Base-by-base conservation (phyloP, 192 early-diverging fungal genomes). In the Paraglomus occultum region DNA sequence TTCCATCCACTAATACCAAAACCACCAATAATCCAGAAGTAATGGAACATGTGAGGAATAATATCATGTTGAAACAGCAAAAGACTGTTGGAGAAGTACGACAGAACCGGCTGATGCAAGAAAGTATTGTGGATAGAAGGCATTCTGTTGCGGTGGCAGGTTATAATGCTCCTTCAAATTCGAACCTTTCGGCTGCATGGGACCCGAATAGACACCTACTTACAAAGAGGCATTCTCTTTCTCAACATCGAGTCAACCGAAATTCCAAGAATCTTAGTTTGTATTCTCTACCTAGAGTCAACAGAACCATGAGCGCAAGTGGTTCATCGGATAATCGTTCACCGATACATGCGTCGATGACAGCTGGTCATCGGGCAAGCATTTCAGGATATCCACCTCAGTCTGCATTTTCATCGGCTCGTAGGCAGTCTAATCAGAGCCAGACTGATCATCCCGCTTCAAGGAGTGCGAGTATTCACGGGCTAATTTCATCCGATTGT, bases 31-130 rank as follows among this genome's bases (percentile, higher is more conserved):
- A 72, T 57, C 71, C 79, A 2, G 82, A 83, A 53, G 74, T 82
- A 17, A 76, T 84, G 69, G 86, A 87, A 69, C 82, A 81, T 46
- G 77, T 85, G 63, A 66, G 81, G 12, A 79, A 79, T 6, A 79
- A 78, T 3, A 60, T 85, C 14, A 80, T 77, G 63, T 61, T 88
- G 40, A 86, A 83, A 60, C 83, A 88, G 73, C 86, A 88, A 72
- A 82, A 85, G 68, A 83, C 86, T 12, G 82, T 88, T 57, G 86
- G 84, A 63, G 86, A 86, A 48, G 75, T 82, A 17, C 75, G 84
- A 66, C 80, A 83, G 47, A 71, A 71, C 42, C 71, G 66, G 18
- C 61, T 31, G 20, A 66, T 55, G 23, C 77, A 67, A 61, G 51
- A 68, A 68, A 68, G 23, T 55, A 38, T 20, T 54, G 51, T 23